Evolutionary conservation across 2,329 filamentous ascomycete species (phyloP), one percentile per base, ranked within the genome.

Genomic region (Fonsecaea pedrosoi): DNA sequence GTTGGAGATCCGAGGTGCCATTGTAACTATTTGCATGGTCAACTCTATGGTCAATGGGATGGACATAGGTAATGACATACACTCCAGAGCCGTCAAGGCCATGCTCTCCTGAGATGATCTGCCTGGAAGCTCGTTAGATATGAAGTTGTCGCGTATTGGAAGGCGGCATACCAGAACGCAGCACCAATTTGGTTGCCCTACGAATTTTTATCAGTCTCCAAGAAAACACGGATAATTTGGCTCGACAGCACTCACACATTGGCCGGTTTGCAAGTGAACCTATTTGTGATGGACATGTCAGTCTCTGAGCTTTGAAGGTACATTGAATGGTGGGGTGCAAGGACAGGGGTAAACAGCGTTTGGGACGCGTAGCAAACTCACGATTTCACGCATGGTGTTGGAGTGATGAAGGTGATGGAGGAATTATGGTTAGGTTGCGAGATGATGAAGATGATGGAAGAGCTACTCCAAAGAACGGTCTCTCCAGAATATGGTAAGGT

Each of bases 141-240:
- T 58, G 53, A 54, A 32, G 48, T 61, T 30, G 53, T 71, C 68
- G 35, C 60, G 70, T 65, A 63, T 69, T 64, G 3, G 50, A 40
- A 40, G 38, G 60, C 38, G 73, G 85, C 88, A 75, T 84, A 92
- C 90, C 95, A 99, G 89, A 99, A 99, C 85, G 95, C 95, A 87
- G 95, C 95, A 94, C 95, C 95, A 77, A 98, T 97, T 92, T 99
- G 95, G 91, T 99, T 99, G 89, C 95, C 95, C 94, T 97, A 77
- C 76, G 64, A 70, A 69, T 35, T 18, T 50, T 38, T 42, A 48
- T 67, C 76, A 73, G 60, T 68, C 57, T 71, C 69, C 65, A 78
- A 85, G 70, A 74, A 67, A 72, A 71, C 66, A 62, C 68, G 62
- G 65, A 63, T n/a, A 59, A 66, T 66, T 56, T 13, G 18, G 50